These are phyloP conservation scores for Prunus dulcis DNA, from an alignment of 306 rosid genomes.

Conservation along the genomic window DNA sequence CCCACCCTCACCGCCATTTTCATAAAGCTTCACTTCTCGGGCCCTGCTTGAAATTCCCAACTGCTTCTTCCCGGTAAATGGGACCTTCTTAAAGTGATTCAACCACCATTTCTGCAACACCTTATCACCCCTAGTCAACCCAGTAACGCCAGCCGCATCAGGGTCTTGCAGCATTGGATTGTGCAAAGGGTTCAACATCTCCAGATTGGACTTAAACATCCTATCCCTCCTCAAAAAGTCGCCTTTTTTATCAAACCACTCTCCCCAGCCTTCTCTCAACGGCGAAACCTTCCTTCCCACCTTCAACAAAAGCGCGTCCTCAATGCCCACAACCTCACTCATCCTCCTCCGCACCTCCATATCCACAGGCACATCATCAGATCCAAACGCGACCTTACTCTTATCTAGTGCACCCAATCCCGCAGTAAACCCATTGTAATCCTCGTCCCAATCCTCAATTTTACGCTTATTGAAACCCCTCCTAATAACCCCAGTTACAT, in stretches of 20 bases:
- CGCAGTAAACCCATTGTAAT: slow-evolving; percentile 34
- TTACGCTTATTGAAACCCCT: slow-evolving; percentile 45
- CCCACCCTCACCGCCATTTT: slow-evolving; percentile 1
- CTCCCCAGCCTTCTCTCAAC: slow-evolving; percentile 80
- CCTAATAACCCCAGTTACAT: slow-evolving; percentile 54
- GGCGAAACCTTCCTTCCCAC: slow-evolving; percentile 53
- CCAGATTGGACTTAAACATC: slow-evolving; percentile 77
- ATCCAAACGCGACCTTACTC: slow-evolving; percentile 56
- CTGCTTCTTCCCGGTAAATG: slow-evolving; percentile 45
- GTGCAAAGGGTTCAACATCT: slow-evolving; percentile 51
- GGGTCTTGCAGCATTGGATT: slow-evolving; percentile 86
- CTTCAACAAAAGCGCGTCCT: slow-evolving; percentile 63
- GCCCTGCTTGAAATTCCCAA: slow-evolving; percentile 13
- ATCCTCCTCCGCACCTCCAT: slow-evolving; percentile 39
- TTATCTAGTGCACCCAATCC: slow-evolving; percentile 40
- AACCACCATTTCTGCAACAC: slow-evolving; percentile 60
- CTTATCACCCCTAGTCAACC: slow-evolving; percentile 60
- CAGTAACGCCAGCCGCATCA: slow-evolving; percentile 43
- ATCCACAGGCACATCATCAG: slow-evolving; percentile 80
- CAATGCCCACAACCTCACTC: slow-evolving; percentile 35
- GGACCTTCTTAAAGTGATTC: slow-evolving; percentile 50
- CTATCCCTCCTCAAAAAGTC: slow-evolving; percentile 58
- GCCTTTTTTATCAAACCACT: slow-evolving; percentile 83
- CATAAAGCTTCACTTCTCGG: slow-evolving; percentile 16
- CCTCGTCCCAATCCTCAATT: slow-evolving; percentile 49